Base-by-base conservation (phyloP, 345 rosid genomes). In the Hibiscus trionum region DNA sequence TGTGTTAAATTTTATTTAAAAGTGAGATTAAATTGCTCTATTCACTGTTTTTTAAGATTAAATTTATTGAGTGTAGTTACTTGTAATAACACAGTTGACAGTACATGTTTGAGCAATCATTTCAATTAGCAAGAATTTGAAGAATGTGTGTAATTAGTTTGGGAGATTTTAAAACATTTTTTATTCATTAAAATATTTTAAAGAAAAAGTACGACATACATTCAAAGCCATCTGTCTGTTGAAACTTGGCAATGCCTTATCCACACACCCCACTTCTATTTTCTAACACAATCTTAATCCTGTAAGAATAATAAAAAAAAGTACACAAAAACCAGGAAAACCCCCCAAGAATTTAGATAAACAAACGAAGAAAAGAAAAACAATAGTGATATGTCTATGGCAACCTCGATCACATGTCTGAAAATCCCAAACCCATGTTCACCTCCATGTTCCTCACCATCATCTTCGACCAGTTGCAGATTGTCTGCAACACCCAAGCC, bases 351-450 rank as follows among this genome's bases (percentile, higher is more conserved):
- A 66, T 2, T 52, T 27, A 49, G 42, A 61, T 26, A 2, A 33
- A 56, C 72, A 27, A 7, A 67, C 8, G 24, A 55, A 52, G 8
- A 27, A 4, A 55, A 52, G 8, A 27, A 4, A 21, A 16, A 15
- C 0, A 27, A 29, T 78, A 39, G 3, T 44, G 14, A 44, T 42
- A 87, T 93, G 97, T 87, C 93, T 19, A 80, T 85, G 50, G 86
- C 93, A 68, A 79, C 93, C 16, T 86, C 96, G 57, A 79, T 86
- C 60, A 93, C 91, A 8, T 80, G 80, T 72, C 78, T 88, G 79
- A 88, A 78, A 76, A 69, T 91, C 82, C 87, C 80, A 35, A 85
- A 79, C 69, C 82, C 93, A 62, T 56, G 26, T 55, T 79, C 88
- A 7, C 78, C 84, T 1, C 55, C 87, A 57, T 24, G n/a, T 59